phyloP scores from a whole-genome alignment of 208 protist genomes.

The Acanthamoeba culbertsoni region DNA sequence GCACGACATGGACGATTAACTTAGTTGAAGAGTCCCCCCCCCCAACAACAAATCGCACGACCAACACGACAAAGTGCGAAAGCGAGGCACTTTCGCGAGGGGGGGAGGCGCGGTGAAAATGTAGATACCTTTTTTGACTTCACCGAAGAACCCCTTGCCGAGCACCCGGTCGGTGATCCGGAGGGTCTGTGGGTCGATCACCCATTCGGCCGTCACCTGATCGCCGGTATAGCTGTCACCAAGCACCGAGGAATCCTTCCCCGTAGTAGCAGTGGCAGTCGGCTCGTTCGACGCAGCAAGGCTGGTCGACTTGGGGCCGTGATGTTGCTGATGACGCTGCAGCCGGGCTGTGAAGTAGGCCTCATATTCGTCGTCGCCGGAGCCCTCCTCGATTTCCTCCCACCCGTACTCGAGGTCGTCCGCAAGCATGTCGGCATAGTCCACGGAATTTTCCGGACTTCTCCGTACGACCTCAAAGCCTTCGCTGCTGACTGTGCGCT shows the following conservation, averaged over 20 bases:
- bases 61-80: no score
- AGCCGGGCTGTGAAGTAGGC: neutral
- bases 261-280: neutral
- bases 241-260: no score
- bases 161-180: neutral
- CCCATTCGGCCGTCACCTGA: neutral
- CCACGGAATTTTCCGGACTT: no score
- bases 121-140: slow-evolving; percentile 1
- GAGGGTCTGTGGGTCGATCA: neutral
- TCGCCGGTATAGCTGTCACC: neutral
- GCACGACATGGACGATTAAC: no score
- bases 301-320: neutral
- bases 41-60: no score
- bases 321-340: neutral
- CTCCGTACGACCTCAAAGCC: neutral
- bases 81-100: no score
- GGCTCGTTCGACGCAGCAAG: neutral
- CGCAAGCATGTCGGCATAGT: neutral
- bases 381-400: neutral
- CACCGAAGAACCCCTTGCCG: slow-evolving; percentile 14
- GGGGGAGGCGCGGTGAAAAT: neutral
- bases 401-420: neutral
- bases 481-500: neutral
- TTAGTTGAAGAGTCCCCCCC: no score
- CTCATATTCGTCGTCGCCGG: neutral